phyloP scores from a whole-genome alignment of 2,329 filamentous ascomycete species.

The Cladosporium cucumerinum region DNA sequence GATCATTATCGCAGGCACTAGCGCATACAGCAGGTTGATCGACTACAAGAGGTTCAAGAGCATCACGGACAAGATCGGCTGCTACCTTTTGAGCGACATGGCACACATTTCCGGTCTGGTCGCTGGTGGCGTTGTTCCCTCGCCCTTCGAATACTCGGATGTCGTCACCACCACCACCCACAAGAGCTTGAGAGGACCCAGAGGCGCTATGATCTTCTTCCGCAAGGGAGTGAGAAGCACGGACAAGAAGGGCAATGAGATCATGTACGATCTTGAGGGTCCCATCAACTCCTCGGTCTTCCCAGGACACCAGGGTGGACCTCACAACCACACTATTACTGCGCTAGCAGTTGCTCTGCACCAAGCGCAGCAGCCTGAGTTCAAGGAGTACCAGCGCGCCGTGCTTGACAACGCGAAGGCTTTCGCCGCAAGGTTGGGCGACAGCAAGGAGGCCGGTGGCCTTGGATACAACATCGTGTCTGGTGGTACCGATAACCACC shows the following conservation, averaged over 20 bases:
- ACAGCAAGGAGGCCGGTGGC: slow-evolving; percentile 68
- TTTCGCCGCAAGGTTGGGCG: slow-evolving; percentile 66
- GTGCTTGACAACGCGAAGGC: slow-evolving; percentile 90
- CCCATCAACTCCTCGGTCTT: slow-evolving; percentile 97
- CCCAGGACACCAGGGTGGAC: slow-evolving; percentile 95
- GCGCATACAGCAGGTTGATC: slow-evolving; percentile 91
- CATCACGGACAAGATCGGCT: slow-evolving; percentile 85
- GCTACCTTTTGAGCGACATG: slow-evolving; percentile 93
- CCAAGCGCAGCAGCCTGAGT: slow-evolving; percentile 84
- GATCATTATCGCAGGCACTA: slow-evolving; percentile 90
- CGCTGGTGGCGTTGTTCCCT: slow-evolving; percentile 84
- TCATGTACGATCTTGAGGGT: slow-evolving; percentile 83
- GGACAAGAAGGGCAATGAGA: slow-evolving; percentile 81
- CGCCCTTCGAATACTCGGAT: slow-evolving; percentile 85
- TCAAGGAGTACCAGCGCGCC: slow-evolving; percentile 86
- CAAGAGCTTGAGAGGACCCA: slow-evolving; percentile 91
- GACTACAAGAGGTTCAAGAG: slow-evolving; percentile 91
- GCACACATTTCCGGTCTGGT: slow-evolving; percentile 95
- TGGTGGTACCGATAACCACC: slow-evolving; percentile 95
- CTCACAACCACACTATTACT: slow-evolving; percentile 98
- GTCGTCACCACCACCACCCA: slow-evolving; percentile 97
- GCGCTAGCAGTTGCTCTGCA: slow-evolving; percentile 91
- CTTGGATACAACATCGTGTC: slow-evolving; percentile 86
- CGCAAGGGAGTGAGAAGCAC: slow-evolving; percentile 82
- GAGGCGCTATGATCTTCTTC: slow-evolving; percentile 98